Conservation (phyloP, 257 asterid genomes). For the Nicotiana knightiana region DNA sequence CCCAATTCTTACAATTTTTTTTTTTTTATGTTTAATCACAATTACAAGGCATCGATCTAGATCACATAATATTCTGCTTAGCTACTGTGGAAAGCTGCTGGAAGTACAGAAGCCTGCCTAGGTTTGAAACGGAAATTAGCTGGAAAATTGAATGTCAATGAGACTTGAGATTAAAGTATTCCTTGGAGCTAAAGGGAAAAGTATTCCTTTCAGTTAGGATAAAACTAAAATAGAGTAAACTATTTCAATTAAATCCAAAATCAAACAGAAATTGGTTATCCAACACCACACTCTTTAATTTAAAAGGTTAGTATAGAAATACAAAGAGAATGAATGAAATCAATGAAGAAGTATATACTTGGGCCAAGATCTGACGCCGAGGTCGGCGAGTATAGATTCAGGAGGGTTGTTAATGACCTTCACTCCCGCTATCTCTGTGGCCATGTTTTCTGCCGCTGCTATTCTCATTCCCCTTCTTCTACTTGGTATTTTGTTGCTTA, state of each 20-base stretch:
- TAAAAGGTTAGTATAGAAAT: too few relatives aligned
- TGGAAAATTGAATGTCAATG: background rate
- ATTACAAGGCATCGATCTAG: background rate
- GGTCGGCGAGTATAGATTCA: constrained; percentile 62
- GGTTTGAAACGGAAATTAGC: background rate
- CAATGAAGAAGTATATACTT: constrained; percentile 28
- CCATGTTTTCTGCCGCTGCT: constrained; percentile 6
- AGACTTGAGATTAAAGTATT: background rate
- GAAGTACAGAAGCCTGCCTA: background rate
- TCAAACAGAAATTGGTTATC: too few relatives aligned
- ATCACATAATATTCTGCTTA: background rate
- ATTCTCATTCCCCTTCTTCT: background rate
- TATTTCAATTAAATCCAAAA: too few relatives aligned
- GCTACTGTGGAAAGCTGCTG: background rate
- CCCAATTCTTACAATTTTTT: background rate
- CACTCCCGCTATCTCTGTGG: constrained; percentile 53
- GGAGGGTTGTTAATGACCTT: constrained; percentile 59
- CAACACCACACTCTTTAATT: too few relatives aligned
- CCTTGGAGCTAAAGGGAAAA: too few relatives aligned
- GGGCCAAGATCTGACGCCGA: constrained; percentile 88
- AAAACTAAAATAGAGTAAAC: too few relatives aligned
- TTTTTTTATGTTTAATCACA: background rate
- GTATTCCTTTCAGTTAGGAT: background rate
- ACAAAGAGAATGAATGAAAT: too few relatives aligned
- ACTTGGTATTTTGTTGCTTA: background rate